Conservation (phyloP, 352 stramenopile genomes). For the Peronospora tabacina region DNA sequence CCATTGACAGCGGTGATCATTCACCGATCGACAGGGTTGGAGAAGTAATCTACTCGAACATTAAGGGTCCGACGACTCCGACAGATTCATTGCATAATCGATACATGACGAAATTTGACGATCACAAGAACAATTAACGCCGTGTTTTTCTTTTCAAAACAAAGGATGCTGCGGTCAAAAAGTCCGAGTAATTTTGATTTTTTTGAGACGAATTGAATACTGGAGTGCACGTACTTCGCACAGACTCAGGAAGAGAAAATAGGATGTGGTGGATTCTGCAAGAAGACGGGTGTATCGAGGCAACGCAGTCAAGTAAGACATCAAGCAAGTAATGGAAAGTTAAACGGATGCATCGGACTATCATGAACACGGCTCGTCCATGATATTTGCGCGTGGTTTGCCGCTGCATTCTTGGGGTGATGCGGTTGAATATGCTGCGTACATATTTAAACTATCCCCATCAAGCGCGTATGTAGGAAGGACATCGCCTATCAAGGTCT, state of each 20-base stretch:
- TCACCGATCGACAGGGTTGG: constrained; percentile 23
- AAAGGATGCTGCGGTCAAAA: too few relatives aligned
- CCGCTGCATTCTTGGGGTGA: constrained; percentile 23
- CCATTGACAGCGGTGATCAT: too few relatives aligned
- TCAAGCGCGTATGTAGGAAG: background rate
- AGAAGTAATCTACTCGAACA: constrained; percentile 5
- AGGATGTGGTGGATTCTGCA: background rate
- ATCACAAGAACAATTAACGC: constrained; percentile 14
- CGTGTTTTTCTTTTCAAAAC: constrained; percentile 10
- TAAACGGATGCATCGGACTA: constrained; percentile 7
- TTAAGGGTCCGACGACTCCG: constrained; percentile 9
- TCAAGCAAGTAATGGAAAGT: constrained; percentile 29
- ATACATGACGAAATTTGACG: constrained; percentile 5
- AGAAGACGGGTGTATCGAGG: background rate
- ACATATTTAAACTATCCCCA: background rate
- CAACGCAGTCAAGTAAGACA: background rate
- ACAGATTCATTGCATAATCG: constrained; percentile 1
- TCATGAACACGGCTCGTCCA: constrained; percentile 27
- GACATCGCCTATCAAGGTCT: too few relatives aligned
- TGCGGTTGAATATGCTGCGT: too few relatives aligned
- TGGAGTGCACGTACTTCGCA: too few relatives aligned
- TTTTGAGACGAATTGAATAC: too few relatives aligned
- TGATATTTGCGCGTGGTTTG: constrained; percentile 24
- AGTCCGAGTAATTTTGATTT: too few relatives aligned
- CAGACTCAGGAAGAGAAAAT: too few relatives aligned